These are phyloP conservation scores for Rhynchospora pubera DNA, from an alignment of 176 grass and related monocot genomes.

Conservation along the genomic window DNA sequence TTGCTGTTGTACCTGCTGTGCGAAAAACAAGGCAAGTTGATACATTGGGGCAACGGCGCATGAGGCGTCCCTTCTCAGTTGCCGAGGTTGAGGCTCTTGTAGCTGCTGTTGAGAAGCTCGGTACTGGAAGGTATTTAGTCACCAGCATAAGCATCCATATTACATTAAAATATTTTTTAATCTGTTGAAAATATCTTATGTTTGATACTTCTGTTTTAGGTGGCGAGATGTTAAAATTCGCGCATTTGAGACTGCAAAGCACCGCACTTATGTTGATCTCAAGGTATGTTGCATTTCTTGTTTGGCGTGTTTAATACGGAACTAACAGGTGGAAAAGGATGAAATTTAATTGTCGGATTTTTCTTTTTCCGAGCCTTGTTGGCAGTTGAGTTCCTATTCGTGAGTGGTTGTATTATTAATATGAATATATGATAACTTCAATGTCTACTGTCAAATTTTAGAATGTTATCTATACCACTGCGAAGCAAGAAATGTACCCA, in stretches of 20 bases:
- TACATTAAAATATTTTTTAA: background rate
- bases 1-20: constrained; percentile 34
- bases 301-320: background rate
- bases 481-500: background rate
- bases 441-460: background rate
- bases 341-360: background rate
- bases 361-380: background rate
- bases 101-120: constrained; percentile 60
- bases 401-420: background rate
- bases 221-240: constrained; percentile 77
- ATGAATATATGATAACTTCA: background rate
- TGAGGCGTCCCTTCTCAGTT: constrained; percentile 62
- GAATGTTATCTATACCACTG: background rate
- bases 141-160: background rate
- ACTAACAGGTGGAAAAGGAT: background rate
- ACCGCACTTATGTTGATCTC: constrained; percentile 88
- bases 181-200: background rate
- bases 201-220: constrained; percentile 23
- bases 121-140: constrained; percentile 65
- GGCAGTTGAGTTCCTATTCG: background rate
- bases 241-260: constrained; percentile 53
- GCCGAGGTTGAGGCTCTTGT: constrained; percentile 66
- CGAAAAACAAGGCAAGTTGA: constrained; percentile 30
- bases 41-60: constrained; percentile 41
- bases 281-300: constrained; percentile 42